Conservation (phyloP, 2,329 filamentous ascomycete genomes). For the Westerdykella ornata region DNA sequence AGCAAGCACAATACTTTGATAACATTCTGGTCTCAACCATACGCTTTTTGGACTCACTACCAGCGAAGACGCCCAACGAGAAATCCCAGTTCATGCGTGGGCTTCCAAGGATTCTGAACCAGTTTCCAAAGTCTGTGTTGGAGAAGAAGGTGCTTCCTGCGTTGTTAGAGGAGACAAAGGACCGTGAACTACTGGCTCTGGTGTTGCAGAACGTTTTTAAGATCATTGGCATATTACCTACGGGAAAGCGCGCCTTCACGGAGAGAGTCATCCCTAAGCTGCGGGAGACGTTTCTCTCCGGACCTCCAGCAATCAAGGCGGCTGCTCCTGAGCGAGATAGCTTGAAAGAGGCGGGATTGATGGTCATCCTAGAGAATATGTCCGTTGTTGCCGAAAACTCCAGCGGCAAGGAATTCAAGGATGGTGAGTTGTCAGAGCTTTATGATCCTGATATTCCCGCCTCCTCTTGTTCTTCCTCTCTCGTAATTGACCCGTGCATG, state of each 20-base stretch:
- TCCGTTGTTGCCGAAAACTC: slow-evolving; percentile 70
- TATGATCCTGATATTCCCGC: not conserved
- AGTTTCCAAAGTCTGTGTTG: slow-evolving; percentile 87
- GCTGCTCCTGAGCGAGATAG: slow-evolving; percentile 65
- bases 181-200: slow-evolving; percentile 74
- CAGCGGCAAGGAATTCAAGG: slow-evolving; percentile 88
- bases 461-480: not conserved
- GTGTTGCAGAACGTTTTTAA: slow-evolving; percentile 91
- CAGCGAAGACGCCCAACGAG: slow-evolving; percentile 84
- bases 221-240: slow-evolving; percentile 70
- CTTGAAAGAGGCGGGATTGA: slow-evolving; percentile 78
- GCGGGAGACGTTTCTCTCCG: slow-evolving; percentile 70
- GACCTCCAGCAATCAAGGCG: slow-evolving; percentile 38
- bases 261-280: slow-evolving; percentile 81
- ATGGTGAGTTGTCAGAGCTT: slow-evolving; percentile 52
- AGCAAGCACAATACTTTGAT: slow-evolving; percentile 93
- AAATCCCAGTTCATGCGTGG: slow-evolving; percentile 90
- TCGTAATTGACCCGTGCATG: not conserved
- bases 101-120: slow-evolving; percentile 75
- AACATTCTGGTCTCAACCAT: slow-evolving; percentile 96
- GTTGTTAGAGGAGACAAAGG: slow-evolving; percentile 87
- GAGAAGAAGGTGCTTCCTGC: slow-evolving; percentile 91
- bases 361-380: slow-evolving; percentile 85
- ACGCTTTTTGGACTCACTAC: slow-evolving; percentile 84
- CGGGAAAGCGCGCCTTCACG: slow-evolving; percentile 67